Evolutionary conservation across 2,329 filamentous ascomycete genomes (phyloP).

Genomic region (Coniochaeta sp.): DNA sequence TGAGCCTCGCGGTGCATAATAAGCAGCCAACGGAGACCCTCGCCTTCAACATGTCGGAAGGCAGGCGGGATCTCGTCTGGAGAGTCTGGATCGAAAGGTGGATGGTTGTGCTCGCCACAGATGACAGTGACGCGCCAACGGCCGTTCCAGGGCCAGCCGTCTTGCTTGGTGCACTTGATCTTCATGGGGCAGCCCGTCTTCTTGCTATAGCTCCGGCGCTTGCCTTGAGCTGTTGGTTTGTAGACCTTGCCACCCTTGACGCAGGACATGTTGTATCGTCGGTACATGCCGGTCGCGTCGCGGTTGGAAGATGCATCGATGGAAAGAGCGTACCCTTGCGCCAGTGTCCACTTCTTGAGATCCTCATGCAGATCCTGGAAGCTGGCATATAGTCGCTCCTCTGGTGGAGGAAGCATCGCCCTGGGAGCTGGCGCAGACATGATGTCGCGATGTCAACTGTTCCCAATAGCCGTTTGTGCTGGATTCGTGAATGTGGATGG

Average conservation of each 20-base stretch:
- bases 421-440: not conserved
- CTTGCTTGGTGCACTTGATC: constrained; percentile 19
- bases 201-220: constrained; percentile 14
- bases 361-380: constrained; percentile 14
- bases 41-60: constrained; percentile 19
- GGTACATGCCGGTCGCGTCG: constrained; percentile 16
- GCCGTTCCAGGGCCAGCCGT: constrained; percentile 18
- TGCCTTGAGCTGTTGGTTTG: constrained; percentile 14
- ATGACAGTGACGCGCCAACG: constrained; percentile 20
- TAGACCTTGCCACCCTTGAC: constrained; percentile 19
- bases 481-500: not conserved
- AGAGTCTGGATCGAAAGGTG: constrained; percentile 17
- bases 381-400: constrained; percentile 17
- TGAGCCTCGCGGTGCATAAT: constrained; percentile 21
- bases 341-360: constrained; percentile 15
- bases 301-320: constrained; percentile 18
- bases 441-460: no score
- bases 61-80: constrained; percentile 15
- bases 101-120: constrained; percentile 19
- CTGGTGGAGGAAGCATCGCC: constrained; percentile 15
- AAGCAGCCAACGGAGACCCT: constrained; percentile 18
- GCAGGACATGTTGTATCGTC: constrained; percentile 20
- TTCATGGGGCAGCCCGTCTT: constrained; percentile 20
- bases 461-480: no score
- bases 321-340: constrained; percentile 17